phyloP scores from a whole-genome alignment of 2,329 filamentous ascomycete genomes.

The Sarocladiaceae sp. region DNA sequence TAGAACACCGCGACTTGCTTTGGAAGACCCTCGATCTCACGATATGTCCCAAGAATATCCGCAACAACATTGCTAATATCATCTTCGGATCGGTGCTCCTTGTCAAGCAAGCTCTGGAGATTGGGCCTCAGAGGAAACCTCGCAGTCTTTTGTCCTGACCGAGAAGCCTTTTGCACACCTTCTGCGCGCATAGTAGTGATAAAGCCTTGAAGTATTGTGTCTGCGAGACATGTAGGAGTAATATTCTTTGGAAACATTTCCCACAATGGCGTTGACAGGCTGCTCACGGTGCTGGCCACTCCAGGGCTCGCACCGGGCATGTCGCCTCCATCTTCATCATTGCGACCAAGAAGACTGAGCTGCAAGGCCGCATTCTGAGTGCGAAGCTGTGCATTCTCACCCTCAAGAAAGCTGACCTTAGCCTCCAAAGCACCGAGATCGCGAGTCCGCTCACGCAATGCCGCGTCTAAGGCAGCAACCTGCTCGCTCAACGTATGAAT shows the following conservation, averaged over 20 bases:
- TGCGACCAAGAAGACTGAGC: slow-evolving; percentile 21
- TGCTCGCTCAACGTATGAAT: slow-evolving; percentile 24
- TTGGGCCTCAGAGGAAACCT: slow-evolving; percentile 20
- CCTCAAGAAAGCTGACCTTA: slow-evolving; percentile 19
- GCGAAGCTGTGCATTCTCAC: slow-evolving; percentile 23
- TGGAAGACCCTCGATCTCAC: slow-evolving; percentile 24
- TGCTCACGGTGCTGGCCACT: slow-evolving; percentile 12
- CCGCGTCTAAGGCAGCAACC: slow-evolving; percentile 20
- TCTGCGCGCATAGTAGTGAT: slow-evolving; percentile 16
- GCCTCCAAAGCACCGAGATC: slow-evolving; percentile 16
- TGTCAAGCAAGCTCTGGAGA: slow-evolving; percentile 20
- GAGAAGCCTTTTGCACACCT: not conserved
- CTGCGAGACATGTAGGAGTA: slow-evolving; percentile 20
- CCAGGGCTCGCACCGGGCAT: slow-evolving; percentile 12
- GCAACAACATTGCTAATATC: slow-evolving; percentile 28
- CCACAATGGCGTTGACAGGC: slow-evolving; percentile 16
- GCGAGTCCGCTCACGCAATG: slow-evolving; percentile 19
- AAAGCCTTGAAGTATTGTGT: slow-evolving; percentile 24
- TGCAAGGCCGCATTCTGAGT: slow-evolving; percentile 24
- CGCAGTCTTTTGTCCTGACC: slow-evolving; percentile 10
- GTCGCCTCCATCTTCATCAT: slow-evolving; percentile 9
- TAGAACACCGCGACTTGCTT: slow-evolving; percentile 27
- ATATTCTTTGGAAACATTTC: slow-evolving; percentile 20
- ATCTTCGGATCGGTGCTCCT: slow-evolving; percentile 19
- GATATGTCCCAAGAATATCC: slow-evolving; percentile 24